phyloP scores from a whole-genome alignment of 106 monocot species.

The Allium cepa region DNA sequence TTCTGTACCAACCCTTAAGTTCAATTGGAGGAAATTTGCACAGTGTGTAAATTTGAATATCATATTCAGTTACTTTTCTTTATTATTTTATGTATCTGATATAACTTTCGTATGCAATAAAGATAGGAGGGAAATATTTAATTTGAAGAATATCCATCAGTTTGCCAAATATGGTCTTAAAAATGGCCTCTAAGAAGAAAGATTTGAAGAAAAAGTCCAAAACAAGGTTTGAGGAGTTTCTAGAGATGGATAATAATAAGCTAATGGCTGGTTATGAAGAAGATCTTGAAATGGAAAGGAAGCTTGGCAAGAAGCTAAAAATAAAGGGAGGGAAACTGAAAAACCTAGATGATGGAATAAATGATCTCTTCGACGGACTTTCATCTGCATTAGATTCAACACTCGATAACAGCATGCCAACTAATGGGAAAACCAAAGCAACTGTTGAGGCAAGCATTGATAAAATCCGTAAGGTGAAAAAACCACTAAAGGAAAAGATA shows the following conservation, averaged over 20 bases:
- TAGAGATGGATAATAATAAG: slow-evolving; percentile 55
- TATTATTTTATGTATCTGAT: too few species aligned
- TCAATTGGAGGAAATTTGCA: too few species aligned
- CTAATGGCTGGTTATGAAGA: slow-evolving; percentile 17
- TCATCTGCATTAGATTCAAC: slow-evolving; percentile 22
- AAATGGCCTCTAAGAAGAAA: slow-evolving; percentile 6
- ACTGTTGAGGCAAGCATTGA: not conserved
- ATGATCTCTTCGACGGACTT: slow-evolving; percentile 44
- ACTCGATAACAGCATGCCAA: slow-evolving; percentile 3
- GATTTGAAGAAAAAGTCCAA: slow-evolving; percentile 22
- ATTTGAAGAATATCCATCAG: not conserved
- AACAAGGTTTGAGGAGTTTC: slow-evolving; percentile 73
- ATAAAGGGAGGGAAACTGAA: slow-evolving; percentile 49
- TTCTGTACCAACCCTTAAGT: too few species aligned
- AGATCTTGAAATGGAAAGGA: slow-evolving; percentile 57
- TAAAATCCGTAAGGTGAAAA: slow-evolving; percentile 20
- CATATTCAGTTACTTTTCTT: too few species aligned
- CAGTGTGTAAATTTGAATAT: too few species aligned
- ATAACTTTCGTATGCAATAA: too few species aligned
- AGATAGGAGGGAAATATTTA: too few species aligned
- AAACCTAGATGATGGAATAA: slow-evolving; percentile 54
- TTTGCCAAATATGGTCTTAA: too few species aligned
- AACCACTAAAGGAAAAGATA: slow-evolving; percentile 17
- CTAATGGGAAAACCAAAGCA: not conserved
- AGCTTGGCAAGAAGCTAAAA: slow-evolving; percentile 72